phyloP scores from a whole-genome alignment of 108 stramenopile genomes.

The Cylindrotheca fusiformis region DNA sequence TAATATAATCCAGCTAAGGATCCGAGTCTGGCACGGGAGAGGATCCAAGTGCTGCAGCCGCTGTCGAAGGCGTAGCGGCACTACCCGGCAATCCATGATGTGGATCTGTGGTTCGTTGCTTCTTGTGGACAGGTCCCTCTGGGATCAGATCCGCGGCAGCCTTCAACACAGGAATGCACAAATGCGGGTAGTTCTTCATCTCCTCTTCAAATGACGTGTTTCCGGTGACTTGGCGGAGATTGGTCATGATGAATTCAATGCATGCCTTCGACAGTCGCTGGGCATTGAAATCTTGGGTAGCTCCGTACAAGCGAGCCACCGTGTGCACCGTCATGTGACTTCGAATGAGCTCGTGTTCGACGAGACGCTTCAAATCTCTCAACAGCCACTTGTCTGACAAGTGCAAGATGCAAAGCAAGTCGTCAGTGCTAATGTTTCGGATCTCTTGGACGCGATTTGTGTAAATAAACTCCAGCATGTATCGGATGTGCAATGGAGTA shows the following conservation, averaged over 20 bases:
- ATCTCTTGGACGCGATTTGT: slow-evolving; percentile 86
- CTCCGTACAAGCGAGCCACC: slow-evolving; percentile 87
- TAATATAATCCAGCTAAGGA: too few species aligned
- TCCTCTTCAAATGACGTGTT: slow-evolving; percentile 84
- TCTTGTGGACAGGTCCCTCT: slow-evolving; percentile 77
- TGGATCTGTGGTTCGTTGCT: slow-evolving; percentile 77
- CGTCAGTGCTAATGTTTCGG: slow-evolving; percentile 56
- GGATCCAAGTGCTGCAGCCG: slow-evolving; percentile 23
- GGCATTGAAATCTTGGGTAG: slow-evolving; percentile 86
- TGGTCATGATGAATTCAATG: slow-evolving; percentile 88
- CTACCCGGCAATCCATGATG: slow-evolving; percentile 19
- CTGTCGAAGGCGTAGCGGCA: slow-evolving; percentile 24
- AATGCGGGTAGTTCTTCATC: slow-evolving; percentile 87
- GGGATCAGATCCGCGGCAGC: slow-evolving; percentile 91
- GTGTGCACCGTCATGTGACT: slow-evolving; percentile 75
- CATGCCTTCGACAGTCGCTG: slow-evolving; percentile 71
- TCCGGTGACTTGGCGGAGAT: slow-evolving; percentile 81
- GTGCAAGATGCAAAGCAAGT: slow-evolving; percentile 73
- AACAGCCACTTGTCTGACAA: slow-evolving; percentile 86
- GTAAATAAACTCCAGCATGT: slow-evolving; percentile 94
- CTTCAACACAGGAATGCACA: slow-evolving; percentile 88
- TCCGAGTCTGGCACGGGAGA: slow-evolving; percentile 55
- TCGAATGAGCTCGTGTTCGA: slow-evolving; percentile 86
- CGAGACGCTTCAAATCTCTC: slow-evolving; percentile 82
- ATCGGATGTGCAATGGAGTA: slow-evolving; percentile 73